Conservation (phyloP, 805 yeast genomes). For the Jamesozyma piceae region DNA sequence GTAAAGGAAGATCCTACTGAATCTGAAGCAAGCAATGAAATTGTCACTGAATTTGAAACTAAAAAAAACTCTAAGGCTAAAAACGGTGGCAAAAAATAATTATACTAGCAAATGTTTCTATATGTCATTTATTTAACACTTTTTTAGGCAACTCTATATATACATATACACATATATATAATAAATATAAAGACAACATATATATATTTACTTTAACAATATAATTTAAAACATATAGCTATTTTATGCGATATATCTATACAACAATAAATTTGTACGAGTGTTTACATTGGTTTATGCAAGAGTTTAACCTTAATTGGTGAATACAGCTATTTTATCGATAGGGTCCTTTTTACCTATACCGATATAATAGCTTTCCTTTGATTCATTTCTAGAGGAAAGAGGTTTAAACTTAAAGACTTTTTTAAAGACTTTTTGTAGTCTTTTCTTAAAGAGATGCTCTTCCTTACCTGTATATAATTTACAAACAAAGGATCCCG, state of each 20-base stretch:
- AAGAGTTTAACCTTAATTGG: constrained; percentile 2
- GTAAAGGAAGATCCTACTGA: neutral
- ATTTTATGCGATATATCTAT: too few species aligned
- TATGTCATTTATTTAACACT: too few species aligned
- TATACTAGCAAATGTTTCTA: too few species aligned
- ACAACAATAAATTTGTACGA: neutral
- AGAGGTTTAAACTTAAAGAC: constrained; percentile 71
- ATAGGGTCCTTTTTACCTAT: constrained; percentile 36
- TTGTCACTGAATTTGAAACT: too few species aligned
- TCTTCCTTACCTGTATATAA: constrained; percentile 81
- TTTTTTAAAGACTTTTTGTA: constrained; percentile 47
- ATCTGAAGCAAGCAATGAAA: too few species aligned
- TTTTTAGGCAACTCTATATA: too few species aligned
- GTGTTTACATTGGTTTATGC: neutral
- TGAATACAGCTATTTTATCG: constrained; percentile 40
- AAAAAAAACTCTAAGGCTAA: too few species aligned
- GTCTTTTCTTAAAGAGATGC: constrained; percentile 44
- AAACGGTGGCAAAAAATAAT: too few species aligned
- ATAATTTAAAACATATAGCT: too few species aligned
- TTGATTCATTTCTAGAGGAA: constrained; percentile 70
- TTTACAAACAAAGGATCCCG: constrained; percentile 75
- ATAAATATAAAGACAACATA: too few species aligned
- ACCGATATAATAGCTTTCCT: constrained; percentile 76
- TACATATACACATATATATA: too few species aligned
- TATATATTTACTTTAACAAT: too few species aligned